A percentile compares a stretch with the other conserved stretches of the same genome.
These are phyloP conservation scores for Apocynum venetum DNA, from an alignment of 257 asterid genomes.

Conservation along the genomic window DNA sequence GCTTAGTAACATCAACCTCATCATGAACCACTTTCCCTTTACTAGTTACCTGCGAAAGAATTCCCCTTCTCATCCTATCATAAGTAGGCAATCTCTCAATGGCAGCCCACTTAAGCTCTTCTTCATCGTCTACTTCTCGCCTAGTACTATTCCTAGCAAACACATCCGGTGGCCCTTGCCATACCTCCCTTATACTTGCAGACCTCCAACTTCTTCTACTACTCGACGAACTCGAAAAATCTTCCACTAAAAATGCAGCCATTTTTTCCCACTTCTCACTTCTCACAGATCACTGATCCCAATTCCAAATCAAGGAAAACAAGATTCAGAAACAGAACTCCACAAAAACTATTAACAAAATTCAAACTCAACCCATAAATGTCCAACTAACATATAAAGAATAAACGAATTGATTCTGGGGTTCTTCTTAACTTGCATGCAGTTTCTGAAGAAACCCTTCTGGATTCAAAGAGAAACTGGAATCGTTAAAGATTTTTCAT, in stretches of 20 bases:
- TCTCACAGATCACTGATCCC: neutral
- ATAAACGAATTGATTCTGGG: neutral
- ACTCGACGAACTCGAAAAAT: conserved; percentile 42
- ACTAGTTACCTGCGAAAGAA: conserved; percentile 56
- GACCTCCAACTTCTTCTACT: conserved; percentile 61
- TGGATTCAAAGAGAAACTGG: conserved; percentile 2
- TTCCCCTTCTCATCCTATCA: conserved; percentile 64
- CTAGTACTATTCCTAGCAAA: conserved; percentile 57
- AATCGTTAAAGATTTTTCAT: neutral
- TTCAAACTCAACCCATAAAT: neutral
- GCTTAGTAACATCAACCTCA: conserved; percentile 56
- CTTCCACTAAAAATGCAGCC: conserved; percentile 51
- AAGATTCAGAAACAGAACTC: neutral
- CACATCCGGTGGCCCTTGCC: conserved; percentile 61
- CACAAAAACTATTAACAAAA: neutral
- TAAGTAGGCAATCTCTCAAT: conserved; percentile 78
- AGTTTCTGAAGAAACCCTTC: conserved; percentile 9
- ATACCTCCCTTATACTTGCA: conserved; percentile 60
- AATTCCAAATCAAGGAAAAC: neutral
- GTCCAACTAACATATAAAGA: neutral
- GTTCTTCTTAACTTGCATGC: neutral
- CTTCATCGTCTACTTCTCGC: conserved; percentile 61
- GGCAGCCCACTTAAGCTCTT: conserved; percentile 90
- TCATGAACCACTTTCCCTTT: conserved; percentile 44
- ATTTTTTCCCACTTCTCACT: neutral